Evolutionary conservation across 2,329 filamentous ascomycete genomes (phyloP).

Genomic region (Zasmidium cellare): DNA sequence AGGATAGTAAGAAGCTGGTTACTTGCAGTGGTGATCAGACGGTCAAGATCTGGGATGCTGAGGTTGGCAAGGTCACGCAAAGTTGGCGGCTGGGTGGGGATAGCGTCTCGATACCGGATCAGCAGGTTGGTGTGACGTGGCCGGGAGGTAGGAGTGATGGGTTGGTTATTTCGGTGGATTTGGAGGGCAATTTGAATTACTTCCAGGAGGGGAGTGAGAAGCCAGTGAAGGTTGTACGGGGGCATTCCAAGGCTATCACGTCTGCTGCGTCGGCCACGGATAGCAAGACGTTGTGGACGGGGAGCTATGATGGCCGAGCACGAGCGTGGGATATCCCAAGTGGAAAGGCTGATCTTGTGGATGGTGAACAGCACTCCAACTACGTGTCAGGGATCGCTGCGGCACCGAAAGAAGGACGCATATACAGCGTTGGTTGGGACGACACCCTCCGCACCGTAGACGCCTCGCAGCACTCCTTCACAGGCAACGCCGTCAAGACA

Average conservation of each 20-base stretch:
- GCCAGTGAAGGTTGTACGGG: conserved; percentile 72
- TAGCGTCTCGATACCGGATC: conserved; percentile 71
- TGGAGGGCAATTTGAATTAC: conserved; percentile 89
- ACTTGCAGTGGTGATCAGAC: conserved; percentile 94
- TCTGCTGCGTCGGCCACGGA: conserved; percentile 63
- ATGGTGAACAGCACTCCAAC: conserved; percentile 81
- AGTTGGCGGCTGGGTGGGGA: conserved; percentile 83
- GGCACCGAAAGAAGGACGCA: conserved; percentile 49
- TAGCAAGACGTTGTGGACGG: conserved; percentile 73
- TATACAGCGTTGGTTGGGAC: conserved; percentile 93
- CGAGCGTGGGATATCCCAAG: conserved; percentile 77
- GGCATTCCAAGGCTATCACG: conserved; percentile 90
- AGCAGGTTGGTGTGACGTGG: conserved; percentile 95
- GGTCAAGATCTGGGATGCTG: conserved; percentile 89
- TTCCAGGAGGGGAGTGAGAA: conserved; percentile 69
- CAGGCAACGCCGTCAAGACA: conserved; percentile 66
- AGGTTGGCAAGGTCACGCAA: conserved; percentile 73
- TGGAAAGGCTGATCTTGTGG: conserved; percentile 69
- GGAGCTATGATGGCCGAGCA: conserved; percentile 87
- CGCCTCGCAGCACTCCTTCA: conserved; percentile 71
- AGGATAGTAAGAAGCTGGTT: conserved; percentile 80
- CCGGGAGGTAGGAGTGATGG: conserved; percentile 79
- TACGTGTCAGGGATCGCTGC: conserved; percentile 77
- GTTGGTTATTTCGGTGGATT: conserved; percentile 83
- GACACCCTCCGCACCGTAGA: conserved; percentile 83